These are phyloP conservation scores for Aureobasidium sp. DNA, from an alignment of 2,329 filamentous ascomycete species.

Conservation along the genomic window DNA sequence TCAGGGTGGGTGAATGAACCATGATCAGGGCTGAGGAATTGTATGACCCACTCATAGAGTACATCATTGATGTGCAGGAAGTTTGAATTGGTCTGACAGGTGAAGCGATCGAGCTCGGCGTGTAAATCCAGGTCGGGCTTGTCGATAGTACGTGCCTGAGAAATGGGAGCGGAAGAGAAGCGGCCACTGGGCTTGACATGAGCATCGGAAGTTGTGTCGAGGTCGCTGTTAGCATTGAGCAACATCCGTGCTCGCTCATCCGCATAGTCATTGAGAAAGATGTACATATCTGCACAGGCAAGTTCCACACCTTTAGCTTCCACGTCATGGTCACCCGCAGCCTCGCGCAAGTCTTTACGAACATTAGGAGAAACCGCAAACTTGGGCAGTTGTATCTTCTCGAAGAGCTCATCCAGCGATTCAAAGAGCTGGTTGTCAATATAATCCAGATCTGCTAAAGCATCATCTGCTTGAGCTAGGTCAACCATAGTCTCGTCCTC, in stretches of 20 bases:
- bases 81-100: constrained; percentile 38
- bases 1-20: constrained; percentile 15
- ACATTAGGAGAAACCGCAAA: neutral
- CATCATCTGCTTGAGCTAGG: constrained; percentile 4
- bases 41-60: constrained; percentile 47
- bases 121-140: constrained; percentile 18
- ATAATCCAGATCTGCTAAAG: constrained; percentile 12
- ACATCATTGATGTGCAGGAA: constrained; percentile 46
- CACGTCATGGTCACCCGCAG: neutral
- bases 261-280: constrained; percentile 22
- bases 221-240: constrained; percentile 22
- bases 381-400: neutral
- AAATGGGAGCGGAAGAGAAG: constrained; percentile 14
- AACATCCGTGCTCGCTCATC: constrained; percentile 24
- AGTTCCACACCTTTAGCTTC: neutral
- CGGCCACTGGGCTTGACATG: constrained; percentile 12
- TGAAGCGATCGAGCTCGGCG: constrained; percentile 35
- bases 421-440: constrained; percentile 8
- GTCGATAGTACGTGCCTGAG: constrained; percentile 13
- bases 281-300: constrained; percentile 7
- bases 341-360: constrained; percentile 5
- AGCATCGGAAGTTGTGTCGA: constrained; percentile 17
- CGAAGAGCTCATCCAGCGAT: constrained; percentile 4
- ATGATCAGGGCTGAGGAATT: constrained; percentile 40
- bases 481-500: constrained; percentile 28